phyloP scores from a whole-genome alignment of 805 yeast species.

The Naumovozyma baii region DNA sequence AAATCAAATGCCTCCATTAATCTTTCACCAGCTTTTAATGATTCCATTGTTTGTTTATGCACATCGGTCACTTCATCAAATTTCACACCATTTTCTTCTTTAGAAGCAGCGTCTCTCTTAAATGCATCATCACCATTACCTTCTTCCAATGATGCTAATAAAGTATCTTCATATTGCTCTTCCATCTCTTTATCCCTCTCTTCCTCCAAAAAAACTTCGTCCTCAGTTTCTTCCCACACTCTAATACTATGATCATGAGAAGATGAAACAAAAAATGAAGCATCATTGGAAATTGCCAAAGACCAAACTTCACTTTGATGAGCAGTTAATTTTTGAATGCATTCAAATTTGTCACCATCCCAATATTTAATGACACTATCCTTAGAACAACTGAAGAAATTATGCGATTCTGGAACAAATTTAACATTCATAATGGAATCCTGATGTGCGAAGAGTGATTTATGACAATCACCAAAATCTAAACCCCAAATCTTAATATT shows the following conservation, averaged over 20 bases:
- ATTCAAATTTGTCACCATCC: constrained; percentile 97
- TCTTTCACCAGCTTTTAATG: constrained; percentile 89
- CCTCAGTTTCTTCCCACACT: constrained; percentile 89
- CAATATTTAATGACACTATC: constrained; percentile 88
- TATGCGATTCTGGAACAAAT: constrained; percentile 77
- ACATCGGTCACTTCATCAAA: constrained; percentile 57
- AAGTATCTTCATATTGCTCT: constrained; percentile 75
- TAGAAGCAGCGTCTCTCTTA: constrained; percentile 31
- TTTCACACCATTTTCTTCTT: constrained; percentile 24
- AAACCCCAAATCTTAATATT: constrained; percentile 97
- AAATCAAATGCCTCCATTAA: constrained; percentile 85
- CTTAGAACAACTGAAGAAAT: constrained; percentile 83
- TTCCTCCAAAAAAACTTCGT: constrained; percentile 93
- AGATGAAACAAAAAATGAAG: constrained; percentile 64
- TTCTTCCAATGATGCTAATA: constrained; percentile 63
- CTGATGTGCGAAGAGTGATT: constrained; percentile 91
- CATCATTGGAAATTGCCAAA: constrained; percentile 64
- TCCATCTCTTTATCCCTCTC: constrained; percentile 94
- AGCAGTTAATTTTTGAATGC: constrained; percentile 75
- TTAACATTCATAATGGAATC: constrained; percentile 86
- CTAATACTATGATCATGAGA: constrained; percentile 92
- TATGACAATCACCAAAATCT: constrained; percentile 98
- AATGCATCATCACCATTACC: constrained; percentile 37
- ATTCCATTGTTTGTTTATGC: constrained; percentile 75
- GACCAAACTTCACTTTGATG: constrained; percentile 96